Base-by-base conservation (phyloP, 2,329 filamentous ascomycete species). In the Polytolypa hystricis region DNA sequence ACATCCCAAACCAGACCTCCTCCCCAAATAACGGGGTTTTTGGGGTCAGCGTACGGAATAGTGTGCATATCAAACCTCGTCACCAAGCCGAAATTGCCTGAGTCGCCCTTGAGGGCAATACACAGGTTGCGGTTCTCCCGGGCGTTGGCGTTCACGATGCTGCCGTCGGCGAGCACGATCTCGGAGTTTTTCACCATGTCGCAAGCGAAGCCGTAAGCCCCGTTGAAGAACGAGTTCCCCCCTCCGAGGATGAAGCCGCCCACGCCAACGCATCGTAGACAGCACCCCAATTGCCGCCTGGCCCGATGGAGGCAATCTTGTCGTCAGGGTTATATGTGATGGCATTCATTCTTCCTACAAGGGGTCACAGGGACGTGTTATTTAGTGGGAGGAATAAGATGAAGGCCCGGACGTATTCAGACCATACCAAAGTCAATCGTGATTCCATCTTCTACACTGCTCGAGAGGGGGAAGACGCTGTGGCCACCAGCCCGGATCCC, bases 31-130 rank as follows among this genome's bases (percentile, higher is more conserved):
- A n/a, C n/a, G n/a, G n/a, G n/a, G n/a, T n/a, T n/a, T n/a, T n/a
- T n/a, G n/a, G n/a, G n/a, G n/a, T n/a, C n/a, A n/a, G n/a, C n/a
- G n/a, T n/a, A n/a, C n/a, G n/a, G n/a, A n/a, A n/a, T n/a, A n/a
- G n/a, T n/a, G n/a, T n/a, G n/a, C n/a, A n/a, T n/a, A 33, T 62
- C 58, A 33, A 65, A 64, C 3, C 57, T 49, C 1, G 61, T 64
- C 10, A 65, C 61, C 3, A 65, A 45, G 3, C 61, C 62, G 34
- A 65, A 65, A 44, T 65, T 64, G 38, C 50, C 58, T 38, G 54
- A 56, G n/a, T 62, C 62, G 3, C 62, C 62, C 42, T 64, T 64
- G 26, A 66, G 43, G 15, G 62, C 62, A 30, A 48, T 50, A 44
- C 51, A 65, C 2, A 66, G 53, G 33, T 65, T 45, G 0, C 50